Conservation (phyloP, 1,284 basidiomycete species). For the Boletus sp. region DNA sequence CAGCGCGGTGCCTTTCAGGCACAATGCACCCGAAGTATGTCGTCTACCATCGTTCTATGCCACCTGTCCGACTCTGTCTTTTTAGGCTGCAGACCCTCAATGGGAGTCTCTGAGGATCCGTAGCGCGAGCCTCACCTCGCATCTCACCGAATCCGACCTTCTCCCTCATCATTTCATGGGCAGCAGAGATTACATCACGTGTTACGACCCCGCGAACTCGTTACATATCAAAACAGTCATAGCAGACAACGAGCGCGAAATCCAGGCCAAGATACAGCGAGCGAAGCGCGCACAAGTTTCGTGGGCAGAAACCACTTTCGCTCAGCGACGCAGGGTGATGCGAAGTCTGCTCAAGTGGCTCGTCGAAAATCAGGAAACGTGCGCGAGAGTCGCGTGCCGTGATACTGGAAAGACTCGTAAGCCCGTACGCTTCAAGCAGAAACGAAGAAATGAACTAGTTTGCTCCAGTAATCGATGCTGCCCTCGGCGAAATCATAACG, state of each 20-base stretch:
- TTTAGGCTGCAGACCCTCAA: slow-evolving; percentile 50
- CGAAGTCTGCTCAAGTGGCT: slow-evolving; percentile 88
- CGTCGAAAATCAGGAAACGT: slow-evolving; percentile 79
- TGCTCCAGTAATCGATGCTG: slow-evolving; percentile 76
- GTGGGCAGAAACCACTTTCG: slow-evolving; percentile 75
- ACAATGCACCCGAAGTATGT: slow-evolving; percentile 56
- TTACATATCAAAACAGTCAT: slow-evolving; percentile 69
- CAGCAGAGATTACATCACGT: slow-evolving; percentile 70
- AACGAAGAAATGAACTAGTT: slow-evolving; percentile 2
- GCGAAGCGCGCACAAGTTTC: slow-evolving; percentile 66
- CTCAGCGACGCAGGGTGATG: slow-evolving; percentile 75
- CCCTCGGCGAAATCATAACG: slow-evolving; percentile 84
- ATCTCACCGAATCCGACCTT: slow-evolving; percentile 54
- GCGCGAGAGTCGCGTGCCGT: slow-evolving; percentile 86
- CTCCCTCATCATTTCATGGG: slow-evolving; percentile 48
- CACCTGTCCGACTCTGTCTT: slow-evolving; percentile 11
- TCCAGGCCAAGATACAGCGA: slow-evolving; percentile 62
- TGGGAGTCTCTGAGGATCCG: slow-evolving; percentile 54
- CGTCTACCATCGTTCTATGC: background rate
- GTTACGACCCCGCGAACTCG: slow-evolving; percentile 88
- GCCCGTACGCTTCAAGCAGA: slow-evolving; percentile 29
- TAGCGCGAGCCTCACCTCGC: slow-evolving; percentile 59
- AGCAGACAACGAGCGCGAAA: slow-evolving; percentile 65
- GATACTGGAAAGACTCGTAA: slow-evolving; percentile 95
- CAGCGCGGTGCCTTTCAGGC: slow-evolving; percentile 62